Evolutionary conservation across 352 stramenopile species (phyloP).

Genomic region (Peronosclerospora sorghi): DNA sequence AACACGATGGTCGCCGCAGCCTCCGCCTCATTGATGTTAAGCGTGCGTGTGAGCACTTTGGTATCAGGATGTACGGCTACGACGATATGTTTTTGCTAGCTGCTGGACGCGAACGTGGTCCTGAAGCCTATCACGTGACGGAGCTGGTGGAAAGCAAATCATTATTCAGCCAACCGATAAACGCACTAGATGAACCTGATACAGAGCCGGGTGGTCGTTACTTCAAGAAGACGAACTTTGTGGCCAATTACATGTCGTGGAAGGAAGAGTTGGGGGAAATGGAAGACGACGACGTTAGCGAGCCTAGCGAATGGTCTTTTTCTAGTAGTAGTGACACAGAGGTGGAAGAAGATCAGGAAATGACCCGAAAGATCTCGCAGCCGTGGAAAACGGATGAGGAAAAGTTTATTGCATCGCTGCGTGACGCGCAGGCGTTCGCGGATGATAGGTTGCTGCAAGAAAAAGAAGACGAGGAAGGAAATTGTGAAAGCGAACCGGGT

Average conservation of each 20-base stretch:
- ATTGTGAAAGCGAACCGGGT: constrained; percentile 30
- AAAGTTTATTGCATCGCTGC: constrained; percentile 34
- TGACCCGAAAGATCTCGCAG: constrained; percentile 9
- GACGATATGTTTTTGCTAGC: constrained; percentile 57
- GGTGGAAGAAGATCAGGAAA: constrained; percentile 15
- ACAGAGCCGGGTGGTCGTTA: constrained; percentile 36
- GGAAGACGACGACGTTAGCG: constrained; percentile 31
- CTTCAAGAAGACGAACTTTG: constrained; percentile 54
- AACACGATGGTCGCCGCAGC: constrained; percentile 28
- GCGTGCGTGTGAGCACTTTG: constrained; percentile 44
- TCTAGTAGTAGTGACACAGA: constrained; percentile 59
- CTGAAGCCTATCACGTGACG: constrained; percentile 47
- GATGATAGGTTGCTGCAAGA: constrained; percentile 35
- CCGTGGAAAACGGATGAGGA: constrained; percentile 24
- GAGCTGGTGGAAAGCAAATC: constrained; percentile 56
- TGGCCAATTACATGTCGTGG: constrained; percentile 41
- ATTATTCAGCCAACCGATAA: constrained; percentile 14
- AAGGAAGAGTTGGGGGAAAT: constrained; percentile 23
- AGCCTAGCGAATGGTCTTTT: constrained; percentile 48
- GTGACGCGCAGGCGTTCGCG: constrained; percentile 29
- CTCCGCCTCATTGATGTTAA: constrained; percentile 61
- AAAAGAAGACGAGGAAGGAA: constrained; percentile 18
- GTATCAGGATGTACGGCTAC: constrained; percentile 70
- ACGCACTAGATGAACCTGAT: constrained; percentile 48
- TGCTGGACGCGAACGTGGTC: constrained; percentile 9